Conservation (phyloP, 2,329 filamentous ascomycete genomes). For the Phialophora expanda region DNA sequence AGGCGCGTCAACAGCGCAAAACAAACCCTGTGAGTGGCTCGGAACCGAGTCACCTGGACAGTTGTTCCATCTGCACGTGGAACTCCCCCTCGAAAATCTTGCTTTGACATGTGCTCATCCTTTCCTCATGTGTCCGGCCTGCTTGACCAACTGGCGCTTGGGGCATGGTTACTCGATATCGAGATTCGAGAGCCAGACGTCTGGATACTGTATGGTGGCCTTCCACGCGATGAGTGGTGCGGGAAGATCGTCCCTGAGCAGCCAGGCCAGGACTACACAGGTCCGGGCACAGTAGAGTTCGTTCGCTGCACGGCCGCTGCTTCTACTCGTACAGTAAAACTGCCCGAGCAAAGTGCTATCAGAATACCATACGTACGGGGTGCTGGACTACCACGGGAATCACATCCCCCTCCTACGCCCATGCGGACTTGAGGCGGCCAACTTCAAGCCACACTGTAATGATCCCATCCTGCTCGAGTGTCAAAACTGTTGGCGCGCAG, state of each 20-base stretch:
- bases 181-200: background rate
- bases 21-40: slow-evolving; percentile 11
- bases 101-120: slow-evolving; percentile 18
- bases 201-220: too few species aligned
- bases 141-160: background rate
- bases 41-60: slow-evolving; percentile 21
- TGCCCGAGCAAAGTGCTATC: background rate
- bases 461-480: background rate
- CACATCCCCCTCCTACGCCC: background rate
- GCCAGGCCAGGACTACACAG: background rate
- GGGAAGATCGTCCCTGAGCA: background rate
- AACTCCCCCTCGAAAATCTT: slow-evolving; percentile 18
- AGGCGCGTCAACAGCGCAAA: slow-evolving; percentile 15
- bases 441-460: slow-evolving; percentile 18
- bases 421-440: slow-evolving; percentile 4
- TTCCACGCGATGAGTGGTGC: background rate
- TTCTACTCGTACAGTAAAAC: background rate
- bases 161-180: background rate
- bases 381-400: background rate
- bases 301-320: background rate
- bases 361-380: background rate
- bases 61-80: slow-evolving; percentile 15
- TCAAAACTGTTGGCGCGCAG: slow-evolving; percentile 1
- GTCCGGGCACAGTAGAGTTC: background rate
- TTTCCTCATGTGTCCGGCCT: background rate